Base-by-base conservation (phyloP, 2,329 filamentous ascomycete species). In the Cladophialophora carrionii region DNA sequence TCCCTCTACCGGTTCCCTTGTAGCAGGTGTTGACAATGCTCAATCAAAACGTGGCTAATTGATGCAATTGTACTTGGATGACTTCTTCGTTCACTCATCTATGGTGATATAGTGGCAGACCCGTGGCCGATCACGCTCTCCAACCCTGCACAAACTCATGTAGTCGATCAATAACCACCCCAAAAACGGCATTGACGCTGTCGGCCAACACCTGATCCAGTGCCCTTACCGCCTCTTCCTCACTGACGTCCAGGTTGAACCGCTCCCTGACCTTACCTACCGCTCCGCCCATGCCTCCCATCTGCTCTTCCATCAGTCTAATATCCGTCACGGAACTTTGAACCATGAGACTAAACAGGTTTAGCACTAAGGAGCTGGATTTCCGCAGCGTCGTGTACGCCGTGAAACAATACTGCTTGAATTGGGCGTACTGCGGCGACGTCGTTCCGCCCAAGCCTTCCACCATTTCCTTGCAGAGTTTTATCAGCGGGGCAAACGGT, bases 321-420 rank as follows among this genome's bases (percentile, higher is more conserved):
- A 99, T 96, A 72, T 98, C 96, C 0, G 93, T 95, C 65, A 99
- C 96, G 74, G 96, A 96, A 46, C 95, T 94, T 76, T 98, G 92
- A 17, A 96, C 90, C 95, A 99, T 99, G 64, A 99, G 83, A 73
- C 91, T 92, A 77, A 99, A 99, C 52, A 99, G 78, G 73, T 99
- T 99, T 31, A 99, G 83, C 48, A 99, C 96, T 68, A 99, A 82
- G 71, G 94, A 96, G 20, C 89, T 91, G 1, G 88, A 92, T 76
- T 98, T 96, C 64, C 95, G 87, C 51, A 99, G 81, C 0, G 95
- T 93, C 1, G 90, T 91, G 78, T 96, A 99, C 0, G 95, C 92
- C 2, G 96, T 90, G 78, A 96, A 97, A 76, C 92, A 96, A 77
- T 98, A 96, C 73, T 96, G 91, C 75, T 95, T 95, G 79, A 99